Percentiles rank a stretch among this genome's conserved stretches.
phyloP scores from a whole-genome alignment of 805 yeast genomes.

The Clavispora phyllophila region DNA sequence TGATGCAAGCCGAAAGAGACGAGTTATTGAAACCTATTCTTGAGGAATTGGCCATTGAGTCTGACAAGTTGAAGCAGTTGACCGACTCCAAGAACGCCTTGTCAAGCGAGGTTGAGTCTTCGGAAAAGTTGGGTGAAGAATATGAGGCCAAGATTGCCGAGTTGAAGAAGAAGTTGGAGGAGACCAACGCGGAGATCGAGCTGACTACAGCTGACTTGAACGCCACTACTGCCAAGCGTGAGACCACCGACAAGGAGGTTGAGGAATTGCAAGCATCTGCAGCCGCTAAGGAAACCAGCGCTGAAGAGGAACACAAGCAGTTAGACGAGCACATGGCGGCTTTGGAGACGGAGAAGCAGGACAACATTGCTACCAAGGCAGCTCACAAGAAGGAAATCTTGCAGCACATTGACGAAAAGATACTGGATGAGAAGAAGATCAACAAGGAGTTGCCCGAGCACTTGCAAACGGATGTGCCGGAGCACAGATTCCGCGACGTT shows the following conservation, averaged over 20 bases:
- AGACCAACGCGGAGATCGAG: slow-evolving; percentile 34
- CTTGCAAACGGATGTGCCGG: slow-evolving; percentile 34
- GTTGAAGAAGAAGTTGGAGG: slow-evolving; percentile 40
- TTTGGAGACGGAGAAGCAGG: slow-evolving; percentile 36
- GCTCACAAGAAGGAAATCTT: slow-evolving; percentile 31
- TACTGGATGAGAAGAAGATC: slow-evolving; percentile 45
- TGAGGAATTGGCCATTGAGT: slow-evolving; percentile 48
- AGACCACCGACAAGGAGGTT: slow-evolving; percentile 34
- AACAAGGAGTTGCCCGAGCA: slow-evolving; percentile 51
- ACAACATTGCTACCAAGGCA: slow-evolving; percentile 31
- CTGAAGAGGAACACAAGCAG: slow-evolving; percentile 25
- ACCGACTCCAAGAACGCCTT: slow-evolving; percentile 45
- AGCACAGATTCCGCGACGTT: slow-evolving; percentile 32
- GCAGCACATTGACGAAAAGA: slow-evolving; percentile 25
- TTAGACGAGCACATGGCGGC: slow-evolving; percentile 41
- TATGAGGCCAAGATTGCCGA: slow-evolving; percentile 40
- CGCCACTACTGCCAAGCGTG: slow-evolving; percentile 32
- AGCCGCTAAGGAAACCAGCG: slow-evolving; percentile 21
- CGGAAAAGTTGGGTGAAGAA: slow-evolving; percentile 42
- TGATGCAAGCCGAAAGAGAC: slow-evolving; percentile 49
- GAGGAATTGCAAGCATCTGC: slow-evolving; percentile 27
- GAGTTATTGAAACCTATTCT: slow-evolving; percentile 50
- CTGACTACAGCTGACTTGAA: slow-evolving; percentile 28
- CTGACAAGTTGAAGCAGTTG: slow-evolving; percentile 43
- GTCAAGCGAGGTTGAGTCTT: slow-evolving; percentile 39